Evolutionary conservation across 2,329 filamentous ascomycete genomes (phyloP), one percentile per base, ranked within the genome.

Genomic region (Tolypocladium guangdongense): DNA sequence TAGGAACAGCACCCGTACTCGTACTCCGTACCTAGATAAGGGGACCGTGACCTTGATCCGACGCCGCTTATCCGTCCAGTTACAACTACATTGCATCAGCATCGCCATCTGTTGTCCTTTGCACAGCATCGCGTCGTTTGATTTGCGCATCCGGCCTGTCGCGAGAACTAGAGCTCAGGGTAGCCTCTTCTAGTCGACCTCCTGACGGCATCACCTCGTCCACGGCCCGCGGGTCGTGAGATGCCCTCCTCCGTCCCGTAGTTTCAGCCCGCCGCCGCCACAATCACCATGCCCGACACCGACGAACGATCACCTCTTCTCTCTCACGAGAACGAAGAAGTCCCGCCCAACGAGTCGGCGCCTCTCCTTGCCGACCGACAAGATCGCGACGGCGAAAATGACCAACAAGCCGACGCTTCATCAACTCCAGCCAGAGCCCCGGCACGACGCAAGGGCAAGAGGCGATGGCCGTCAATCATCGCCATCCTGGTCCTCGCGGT

Each of bases 401-500:
- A 68, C 50, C 64, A 71, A 18, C 60, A 64, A 30, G 62, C 66
- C 51, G 66, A 68, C 37, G 43, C 59, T 18, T 20, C 41, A 56
- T 58, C 49, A 56, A 61, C 51, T 7, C 54, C 36, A 32, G 35
- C 55, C 38, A 62, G 63, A 52, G 63, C 70, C 24, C 63, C 55
- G 50, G 58, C 59, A 30, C 59, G 56, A 50, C 59, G 35, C 22
- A 59, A 53, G 52, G 41, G 46, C 51, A 48, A 47, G 45, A 49
- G 59, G 59, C 59, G 84, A 72, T 95, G 89, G 89, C 86, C 89
- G 10, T 92, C 87, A 38, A 74, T 90, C 35, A 76, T 95, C 38
- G 86, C 91, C 33, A 81, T 96, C 56, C 60, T 78, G 1, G 54
- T 86, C 2, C 71, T 97, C 10, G 86, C 79, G 49, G 59, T 81